Evolutionary conservation across 495 filamentous ascomycete genomes (phyloP).

Genomic region (Filosporella fistucella): DNA sequence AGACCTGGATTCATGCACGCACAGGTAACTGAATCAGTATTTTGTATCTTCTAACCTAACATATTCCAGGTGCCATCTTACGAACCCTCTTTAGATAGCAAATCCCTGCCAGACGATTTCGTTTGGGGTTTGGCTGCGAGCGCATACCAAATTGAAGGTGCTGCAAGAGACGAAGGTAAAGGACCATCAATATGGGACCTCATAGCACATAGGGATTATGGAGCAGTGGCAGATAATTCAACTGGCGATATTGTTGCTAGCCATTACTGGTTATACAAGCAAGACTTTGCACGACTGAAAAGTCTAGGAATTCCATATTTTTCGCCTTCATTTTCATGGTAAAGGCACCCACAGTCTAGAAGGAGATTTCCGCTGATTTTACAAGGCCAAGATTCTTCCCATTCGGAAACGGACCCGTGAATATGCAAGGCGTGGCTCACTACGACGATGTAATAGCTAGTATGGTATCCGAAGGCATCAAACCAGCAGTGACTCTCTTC

Average conservation of each 20-base stretch:
- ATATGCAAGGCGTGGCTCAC: constrained; percentile 52
- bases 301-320: constrained; percentile 33
- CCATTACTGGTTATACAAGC: constrained; percentile 41
- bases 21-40: too few species aligned
- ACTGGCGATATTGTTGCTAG: constrained; percentile 36
- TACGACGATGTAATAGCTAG: constrained; percentile 56
- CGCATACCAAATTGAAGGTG: constrained; percentile 70
- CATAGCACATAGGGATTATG: constrained; percentile 49
- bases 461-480: constrained; percentile 49
- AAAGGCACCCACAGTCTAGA: background rate
- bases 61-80: constrained; percentile 20
- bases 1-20: constrained; percentile 33
- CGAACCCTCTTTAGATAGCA: constrained; percentile 23
- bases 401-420: constrained; percentile 53
- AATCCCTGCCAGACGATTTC: constrained; percentile 34
- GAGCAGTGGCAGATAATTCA: constrained; percentile 32
- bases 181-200: constrained; percentile 74
- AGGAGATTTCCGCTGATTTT: background rate
- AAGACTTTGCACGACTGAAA: constrained; percentile 35
- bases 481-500: constrained; percentile 55
- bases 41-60: too few species aligned
- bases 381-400: constrained; percentile 52
- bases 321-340: constrained; percentile 38
- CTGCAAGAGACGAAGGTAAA: constrained; percentile 59
- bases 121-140: constrained; percentile 42